Evolutionary conservation across 306 rosid genomes (phyloP).

Genomic region (Vicia sativa): DNA sequence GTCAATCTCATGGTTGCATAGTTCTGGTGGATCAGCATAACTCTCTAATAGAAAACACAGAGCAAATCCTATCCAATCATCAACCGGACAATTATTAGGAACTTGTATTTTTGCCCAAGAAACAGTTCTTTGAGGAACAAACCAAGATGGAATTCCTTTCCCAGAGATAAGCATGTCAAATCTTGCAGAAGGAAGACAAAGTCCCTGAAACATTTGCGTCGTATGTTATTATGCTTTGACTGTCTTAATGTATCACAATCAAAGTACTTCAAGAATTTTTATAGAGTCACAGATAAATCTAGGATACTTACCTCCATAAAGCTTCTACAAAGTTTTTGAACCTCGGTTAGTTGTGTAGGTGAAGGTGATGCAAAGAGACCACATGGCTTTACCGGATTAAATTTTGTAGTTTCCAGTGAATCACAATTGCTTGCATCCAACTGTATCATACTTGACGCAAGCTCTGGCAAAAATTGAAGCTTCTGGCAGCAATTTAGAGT

Average conservation of each 20-base stretch:
- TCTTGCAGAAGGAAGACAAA: not conserved
- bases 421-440: slow-evolving; percentile 23
- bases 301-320: not conserved
- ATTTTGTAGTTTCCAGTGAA: slow-evolving; percentile 12
- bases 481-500: not conserved
- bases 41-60: slow-evolving; percentile 35
- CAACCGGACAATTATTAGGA: slow-evolving; percentile 1
- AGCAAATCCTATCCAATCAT: slow-evolving; percentile 34
- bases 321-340: not conserved
- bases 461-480: slow-evolving; percentile 24
- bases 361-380: slow-evolving; percentile 19
- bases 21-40: slow-evolving; percentile 1
- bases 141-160: slow-evolving; percentile 35
- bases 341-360: not conserved
- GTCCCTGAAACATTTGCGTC: slow-evolving; percentile 3
- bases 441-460: slow-evolving; percentile 9
- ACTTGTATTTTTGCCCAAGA: slow-evolving; percentile 1
- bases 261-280: not conserved
- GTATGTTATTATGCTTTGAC: not conserved
- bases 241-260: not conserved
- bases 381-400: slow-evolving; percentile 8
- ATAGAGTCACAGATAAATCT: not conserved
- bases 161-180: slow-evolving; percentile 33
- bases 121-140: slow-evolving; percentile 7
- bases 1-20: not conserved